Evolutionary conservation across 148 eudicot species (phyloP).

Genomic region (Silene uniflora): DNA sequence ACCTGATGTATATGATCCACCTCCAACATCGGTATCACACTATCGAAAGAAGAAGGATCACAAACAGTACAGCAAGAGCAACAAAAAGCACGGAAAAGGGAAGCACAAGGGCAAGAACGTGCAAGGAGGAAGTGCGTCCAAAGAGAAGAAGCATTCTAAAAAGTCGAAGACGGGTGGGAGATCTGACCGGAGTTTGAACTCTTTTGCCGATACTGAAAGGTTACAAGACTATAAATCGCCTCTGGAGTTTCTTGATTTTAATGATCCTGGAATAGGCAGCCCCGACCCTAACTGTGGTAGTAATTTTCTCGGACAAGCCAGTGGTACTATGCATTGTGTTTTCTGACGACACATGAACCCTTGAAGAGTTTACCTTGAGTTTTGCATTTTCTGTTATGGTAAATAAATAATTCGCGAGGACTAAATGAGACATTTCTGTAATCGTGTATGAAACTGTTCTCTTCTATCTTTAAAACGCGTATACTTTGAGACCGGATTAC

Average conservation of each 20-base stretch:
- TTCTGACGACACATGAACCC: slow-evolving; percentile 52
- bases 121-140: slow-evolving; percentile 35
- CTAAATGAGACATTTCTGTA: not conserved
- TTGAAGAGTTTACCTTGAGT: not conserved
- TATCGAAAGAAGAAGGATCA: slow-evolving; percentile 41
- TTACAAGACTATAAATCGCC: slow-evolving; percentile 24
- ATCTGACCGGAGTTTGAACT: slow-evolving; percentile 26
- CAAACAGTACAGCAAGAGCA: slow-evolving; percentile 36
- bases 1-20: slow-evolving; percentile 89
- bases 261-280: slow-evolving; percentile 35
- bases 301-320: slow-evolving; percentile 54
- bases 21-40: slow-evolving; percentile 61
- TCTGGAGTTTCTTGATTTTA: slow-evolving; percentile 36
- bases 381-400: slow-evolving; percentile 4
- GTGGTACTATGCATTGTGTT: slow-evolving; percentile 45
- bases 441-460: slow-evolving; percentile 5
- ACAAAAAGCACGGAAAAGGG: slow-evolving; percentile 56
- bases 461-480: not conserved
- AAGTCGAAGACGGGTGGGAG: slow-evolving; percentile 20
- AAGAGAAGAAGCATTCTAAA: slow-evolving; percentile 62
- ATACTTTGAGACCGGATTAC: not conserved
- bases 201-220: slow-evolving; percentile 24
- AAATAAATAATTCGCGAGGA: slow-evolving; percentile 21
- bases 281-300: slow-evolving; percentile 53
- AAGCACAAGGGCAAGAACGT: slow-evolving; percentile 61